Base-by-base conservation (phyloP, 768 basidiomycete genomes). In the Daedalea quercina region DNA sequence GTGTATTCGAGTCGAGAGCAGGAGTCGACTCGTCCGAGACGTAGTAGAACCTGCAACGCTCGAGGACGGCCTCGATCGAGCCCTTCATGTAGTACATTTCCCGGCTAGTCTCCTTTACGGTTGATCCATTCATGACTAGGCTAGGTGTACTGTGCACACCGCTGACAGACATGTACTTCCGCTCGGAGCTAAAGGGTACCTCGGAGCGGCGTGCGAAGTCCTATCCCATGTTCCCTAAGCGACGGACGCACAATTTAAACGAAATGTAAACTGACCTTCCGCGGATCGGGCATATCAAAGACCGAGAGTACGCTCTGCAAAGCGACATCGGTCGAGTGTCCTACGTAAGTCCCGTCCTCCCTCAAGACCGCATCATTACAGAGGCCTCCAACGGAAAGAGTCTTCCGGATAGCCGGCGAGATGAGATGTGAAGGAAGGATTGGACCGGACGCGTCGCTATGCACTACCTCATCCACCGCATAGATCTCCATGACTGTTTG, bases 241-340 rank as follows among this genome's bases (percentile, higher is more conserved):
- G 28, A n/a, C n/a, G n/a, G n/a, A n/a, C n/a, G n/a, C 28, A n/a
- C 50, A n/a, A 48, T 47, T n/a, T 9, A 51, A 51, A 26, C 28
- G 28, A 31, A 11, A 52, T 9, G n/a, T 34, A 12, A 8, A 70
- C 85, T 49, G 66, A 91, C 92, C 58, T 71, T 68, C 48, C 94
- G 78, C 40, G 80, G 80, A 64, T 96, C 93, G 13, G 76, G 68
- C 23, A 89, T 61, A 0, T 77, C 80, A 54, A 93, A 87, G 0
- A 78, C 62, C 3, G 79, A 73, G 33, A 94, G 70, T 2, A 91
- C 81, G 59, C 94, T 92, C 37, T 96, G 71, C 42, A 97, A 67
- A 2, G 95, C 94, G 1, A 96, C 93, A 62, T 98, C 94, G 0
- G 94, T 97, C 7, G 90, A 83, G 65, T 95, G 94, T 1, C 94